Percentiles rank a stretch among this genome's conserved stretches.
Evolutionary conservation across 148 eudicot genomes (phyloP).

Genomic region (Drosera capensis): DNA sequence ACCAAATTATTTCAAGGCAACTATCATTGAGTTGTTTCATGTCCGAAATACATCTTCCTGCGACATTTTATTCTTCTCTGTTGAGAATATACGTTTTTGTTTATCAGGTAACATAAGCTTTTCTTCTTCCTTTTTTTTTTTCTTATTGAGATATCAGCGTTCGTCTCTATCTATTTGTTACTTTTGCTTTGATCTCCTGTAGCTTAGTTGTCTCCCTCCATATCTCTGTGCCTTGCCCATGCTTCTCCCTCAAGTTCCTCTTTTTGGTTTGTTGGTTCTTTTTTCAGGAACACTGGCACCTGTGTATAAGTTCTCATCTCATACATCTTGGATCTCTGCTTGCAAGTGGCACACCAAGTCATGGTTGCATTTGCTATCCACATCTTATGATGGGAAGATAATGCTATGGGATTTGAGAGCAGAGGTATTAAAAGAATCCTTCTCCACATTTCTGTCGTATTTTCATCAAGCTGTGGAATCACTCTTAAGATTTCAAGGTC

Average conservation of each 20-base stretch:
- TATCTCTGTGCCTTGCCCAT: background rate
- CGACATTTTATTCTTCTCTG: too few relatives aligned
- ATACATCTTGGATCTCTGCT: constrained; percentile 76
- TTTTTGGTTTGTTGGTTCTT: constrained; percentile 1
- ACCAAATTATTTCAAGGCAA: too few relatives aligned
- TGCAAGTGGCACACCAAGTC: constrained; percentile 89
- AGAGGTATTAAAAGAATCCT: constrained; percentile 31
- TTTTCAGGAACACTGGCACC: constrained; percentile 80
- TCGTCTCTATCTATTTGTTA: too few relatives aligned
- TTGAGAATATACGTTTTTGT: too few relatives aligned
- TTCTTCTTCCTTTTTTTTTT: too few relatives aligned
- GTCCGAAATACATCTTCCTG: too few relatives aligned
- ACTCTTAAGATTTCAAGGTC: constrained; percentile 2
- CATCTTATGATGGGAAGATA: constrained; percentile 87
- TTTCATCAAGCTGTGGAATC: background rate
- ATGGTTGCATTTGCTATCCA: constrained; percentile 73
- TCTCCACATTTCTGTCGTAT: background rate
- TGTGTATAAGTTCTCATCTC: constrained; percentile 69
- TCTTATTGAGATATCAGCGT: too few relatives aligned
- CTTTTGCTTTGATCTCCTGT: too few relatives aligned
- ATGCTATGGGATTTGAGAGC: constrained; percentile 96
- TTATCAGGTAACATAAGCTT: too few relatives aligned
- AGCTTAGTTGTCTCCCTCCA: too few relatives aligned
- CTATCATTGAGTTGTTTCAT: too few relatives aligned
- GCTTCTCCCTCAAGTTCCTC: background rate